Conservation (phyloP, 768 basidiomycete species). For the Tricholomella constricta region DNA sequence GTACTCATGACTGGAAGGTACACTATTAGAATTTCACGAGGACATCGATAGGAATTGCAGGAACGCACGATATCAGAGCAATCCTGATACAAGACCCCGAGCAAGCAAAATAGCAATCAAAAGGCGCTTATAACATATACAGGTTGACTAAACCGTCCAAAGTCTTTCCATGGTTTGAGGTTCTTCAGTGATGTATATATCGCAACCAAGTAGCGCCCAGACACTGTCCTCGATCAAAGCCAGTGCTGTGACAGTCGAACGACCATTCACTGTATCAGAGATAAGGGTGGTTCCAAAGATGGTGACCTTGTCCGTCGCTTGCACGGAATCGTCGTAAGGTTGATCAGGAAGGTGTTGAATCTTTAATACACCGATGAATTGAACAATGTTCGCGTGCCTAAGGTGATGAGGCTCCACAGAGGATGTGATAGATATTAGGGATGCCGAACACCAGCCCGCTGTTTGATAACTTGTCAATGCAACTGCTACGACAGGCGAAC, state of each 20-base stretch:
- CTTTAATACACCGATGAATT: conserved; percentile 36
- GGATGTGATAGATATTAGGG: conserved; percentile 61
- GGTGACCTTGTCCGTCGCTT: conserved; percentile 50
- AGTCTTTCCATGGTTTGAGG: conserved; percentile 56
- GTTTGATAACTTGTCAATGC: not conserved
- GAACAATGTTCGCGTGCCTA: no score
- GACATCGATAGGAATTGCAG: conserved; percentile 28
- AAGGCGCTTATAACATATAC: not conserved
- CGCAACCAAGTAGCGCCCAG: conserved; percentile 64
- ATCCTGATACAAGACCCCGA: conserved; percentile 44
- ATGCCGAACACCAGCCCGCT: conserved; percentile 58
- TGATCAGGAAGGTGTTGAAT: conserved; percentile 61
- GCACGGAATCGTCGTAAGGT: conserved; percentile 61
- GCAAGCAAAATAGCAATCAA: not conserved
- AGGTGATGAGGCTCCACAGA: conserved; percentile 49
- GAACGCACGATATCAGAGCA: conserved; percentile 39
- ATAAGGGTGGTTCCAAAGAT: conserved; percentile 52
- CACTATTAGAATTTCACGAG: conserved; percentile 55
- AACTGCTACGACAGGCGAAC: no score
- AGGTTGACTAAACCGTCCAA: conserved; percentile 28
- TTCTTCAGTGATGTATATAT: conserved; percentile 49
- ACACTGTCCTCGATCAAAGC: conserved; percentile 55
- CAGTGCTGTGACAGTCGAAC: conserved; percentile 55
- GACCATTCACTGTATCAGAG: conserved; percentile 55
- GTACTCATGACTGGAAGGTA: no score